A percentile compares a stretch with the other conserved stretches of the same genome.
phyloP scores from a whole-genome alignment of 1,139 yeast species.

The Spathaspora jeffriesii region DNA sequence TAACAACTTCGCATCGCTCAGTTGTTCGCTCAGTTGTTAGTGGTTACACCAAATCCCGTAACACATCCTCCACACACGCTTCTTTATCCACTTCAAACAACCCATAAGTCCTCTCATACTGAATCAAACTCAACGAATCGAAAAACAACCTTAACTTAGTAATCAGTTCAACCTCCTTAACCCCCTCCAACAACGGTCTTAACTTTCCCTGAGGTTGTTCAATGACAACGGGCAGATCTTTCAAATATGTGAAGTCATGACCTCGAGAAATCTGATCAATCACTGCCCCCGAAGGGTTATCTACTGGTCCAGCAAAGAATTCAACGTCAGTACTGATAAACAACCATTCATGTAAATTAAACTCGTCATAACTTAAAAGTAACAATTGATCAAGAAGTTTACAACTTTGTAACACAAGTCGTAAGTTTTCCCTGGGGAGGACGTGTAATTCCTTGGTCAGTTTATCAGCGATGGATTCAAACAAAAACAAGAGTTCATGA shows the following conservation, averaged over 20 bases:
- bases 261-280: constrained; percentile 50
- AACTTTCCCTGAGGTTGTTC: constrained; percentile 20
- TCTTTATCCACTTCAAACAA: constrained; percentile 49
- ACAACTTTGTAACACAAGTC: constrained; percentile 57
- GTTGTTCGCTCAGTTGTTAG: background rate
- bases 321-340: constrained; percentile 75
- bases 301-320: constrained; percentile 29
- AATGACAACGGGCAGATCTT: constrained; percentile 29
- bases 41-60: constrained; percentile 38
- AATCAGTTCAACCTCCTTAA: constrained; percentile 43
- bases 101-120: constrained; percentile 72
- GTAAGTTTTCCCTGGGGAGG: constrained; percentile 37
- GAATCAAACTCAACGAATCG: constrained; percentile 67
- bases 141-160: constrained; percentile 65
- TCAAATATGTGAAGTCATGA: constrained; percentile 37
- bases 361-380: constrained; percentile 72
- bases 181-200: constrained; percentile 50
- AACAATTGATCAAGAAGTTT: constrained; percentile 78
- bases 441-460: constrained; percentile 31
- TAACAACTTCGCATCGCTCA: background rate
- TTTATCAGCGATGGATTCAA: constrained; percentile 40
- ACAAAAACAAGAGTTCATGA: constrained; percentile 57
- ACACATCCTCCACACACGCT: constrained; percentile 54
- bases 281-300: constrained; percentile 23
- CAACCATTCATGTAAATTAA: constrained; percentile 82